Conservation (phyloP, 768 basidiomycete genomes). For the Phanerodontia chrysosporium region DNA sequence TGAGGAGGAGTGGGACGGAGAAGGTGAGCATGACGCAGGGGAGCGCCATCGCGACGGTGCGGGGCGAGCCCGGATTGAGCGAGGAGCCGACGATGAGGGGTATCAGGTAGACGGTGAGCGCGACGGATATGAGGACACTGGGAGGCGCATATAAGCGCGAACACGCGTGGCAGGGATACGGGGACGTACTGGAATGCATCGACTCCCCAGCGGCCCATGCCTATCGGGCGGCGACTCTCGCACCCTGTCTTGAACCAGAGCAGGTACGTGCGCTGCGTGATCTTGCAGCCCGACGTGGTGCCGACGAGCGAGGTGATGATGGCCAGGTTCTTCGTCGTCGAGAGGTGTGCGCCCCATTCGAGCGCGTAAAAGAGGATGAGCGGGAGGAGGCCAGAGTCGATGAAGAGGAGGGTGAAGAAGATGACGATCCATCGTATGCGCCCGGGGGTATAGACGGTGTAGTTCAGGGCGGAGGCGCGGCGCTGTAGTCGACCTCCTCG, state of each 20-base stretch:
- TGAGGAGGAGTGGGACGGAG: constrained; percentile 24
- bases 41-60: constrained; percentile 25
- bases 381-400: constrained; percentile 26
- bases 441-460: constrained; percentile 17
- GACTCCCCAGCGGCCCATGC: constrained; percentile 24
- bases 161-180: not conserved
- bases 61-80: constrained; percentile 21
- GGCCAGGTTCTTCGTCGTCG: constrained; percentile 25
- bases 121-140: constrained; percentile 17
- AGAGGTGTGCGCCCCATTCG: constrained; percentile 26
- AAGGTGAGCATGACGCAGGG: constrained; percentile 26
- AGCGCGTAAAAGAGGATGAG: constrained; percentile 28
- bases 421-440: constrained; percentile 20
- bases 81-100: constrained; percentile 29
- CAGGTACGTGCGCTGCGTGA: constrained; percentile 22
- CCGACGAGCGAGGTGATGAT: constrained; percentile 28
- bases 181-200: constrained; percentile 24
- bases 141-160: not conserved
- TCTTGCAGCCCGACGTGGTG: constrained; percentile 25
- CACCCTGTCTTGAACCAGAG: constrained; percentile 20
- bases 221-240: constrained; percentile 22
- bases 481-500: not conserved
- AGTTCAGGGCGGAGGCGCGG: constrained; percentile 22
- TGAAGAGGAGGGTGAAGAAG: constrained; percentile 26
- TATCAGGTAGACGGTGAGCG: constrained; percentile 22